Conservation (phyloP, 257 asterid genomes). For the Solanum neorickii region DNA sequence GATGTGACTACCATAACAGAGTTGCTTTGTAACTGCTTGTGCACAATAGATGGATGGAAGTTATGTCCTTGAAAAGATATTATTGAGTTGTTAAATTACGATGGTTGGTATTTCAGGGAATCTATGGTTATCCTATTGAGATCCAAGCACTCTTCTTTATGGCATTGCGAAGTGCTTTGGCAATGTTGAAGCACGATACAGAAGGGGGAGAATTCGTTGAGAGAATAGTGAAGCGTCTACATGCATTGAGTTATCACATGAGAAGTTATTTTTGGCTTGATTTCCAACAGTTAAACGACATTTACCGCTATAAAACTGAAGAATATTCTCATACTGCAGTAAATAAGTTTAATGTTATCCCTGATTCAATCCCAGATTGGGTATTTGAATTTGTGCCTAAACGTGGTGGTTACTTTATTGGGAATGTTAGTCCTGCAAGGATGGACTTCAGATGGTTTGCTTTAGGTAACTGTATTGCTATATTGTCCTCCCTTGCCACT, state of each 20-base stretch:
- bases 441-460: constrained; percentile 82
- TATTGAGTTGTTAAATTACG: neutral
- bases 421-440: constrained; percentile 74
- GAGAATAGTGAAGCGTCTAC: constrained; percentile 61
- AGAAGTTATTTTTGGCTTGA: constrained; percentile 75
- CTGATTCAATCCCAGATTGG: constrained; percentile 77
- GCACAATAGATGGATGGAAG: neutral
- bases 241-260: constrained; percentile 69
- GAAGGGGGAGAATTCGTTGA: constrained; percentile 60
- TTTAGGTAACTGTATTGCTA: constrained; percentile 61
- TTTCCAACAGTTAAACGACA: constrained; percentile 60
- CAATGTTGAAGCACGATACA: constrained; percentile 48
- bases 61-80: neutral
- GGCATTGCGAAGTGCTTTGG: constrained; percentile 57
- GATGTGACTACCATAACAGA: neutral
- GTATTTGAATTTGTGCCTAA: constrained; percentile 66
- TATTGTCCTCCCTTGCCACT: constrained; percentile 57
- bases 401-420: constrained; percentile 63
- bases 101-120: constrained; percentile 34
- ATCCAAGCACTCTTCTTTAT: constrained; percentile 73
- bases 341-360: constrained; percentile 65
- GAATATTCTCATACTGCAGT: constrained; percentile 80
- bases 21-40: neutral
- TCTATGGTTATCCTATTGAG: constrained; percentile 75
- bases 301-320: constrained; percentile 64